Evolutionary conservation across 352 stramenopile genomes (phyloP), one percentile per base, ranked within the genome.

Genomic region (Phytophthora pluvialis): DNA sequence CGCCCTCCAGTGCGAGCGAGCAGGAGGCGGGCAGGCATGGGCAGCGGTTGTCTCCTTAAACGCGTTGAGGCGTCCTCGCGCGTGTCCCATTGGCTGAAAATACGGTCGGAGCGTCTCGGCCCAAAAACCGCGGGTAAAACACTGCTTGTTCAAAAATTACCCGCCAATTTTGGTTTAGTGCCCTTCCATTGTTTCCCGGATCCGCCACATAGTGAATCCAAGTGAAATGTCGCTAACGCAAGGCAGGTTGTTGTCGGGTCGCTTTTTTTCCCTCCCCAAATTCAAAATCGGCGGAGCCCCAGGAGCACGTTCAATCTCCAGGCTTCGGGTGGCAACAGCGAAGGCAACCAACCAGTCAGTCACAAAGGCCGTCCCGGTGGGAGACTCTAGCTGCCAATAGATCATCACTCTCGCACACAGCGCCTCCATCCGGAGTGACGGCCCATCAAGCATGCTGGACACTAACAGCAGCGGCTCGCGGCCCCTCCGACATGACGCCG

Each of bases 401-500:
- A 48, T 51, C 52, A 28, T 42, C 29, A 33, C 16, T 13, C 7
- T 58, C 12, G 33, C 9, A 40, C 31, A 11, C 45, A 42, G 32
- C 29, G 31, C 29, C 21, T 21, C 21, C 21, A 21, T 21, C 44
- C 13, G 26, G 10, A 33, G 21, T 46, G 13, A 36, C 15, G 6
- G 35, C 21, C 31, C 42, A 29, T 10, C n/a, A 31, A 42, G 31
- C 16, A 83, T 81, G 71, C 35, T 82, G 28, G 74, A 83, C 57
- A 63, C 62, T 25, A 36, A 31, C 45, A 57, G 45, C 58, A 47
- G 46, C 29, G 35, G 48, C 44, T 50, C 64, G 7, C 42, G 49
- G 42, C 40, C 63, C 11, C 28, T 72, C 38, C 54, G 62, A 16
- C 79, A 88, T 56, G 81, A 92, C 50, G 80, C 74, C 15, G 83